Base-by-base conservation (phyloP, 2,329 filamentous ascomycete genomes). In the Dactylellina parvicollis region DNA sequence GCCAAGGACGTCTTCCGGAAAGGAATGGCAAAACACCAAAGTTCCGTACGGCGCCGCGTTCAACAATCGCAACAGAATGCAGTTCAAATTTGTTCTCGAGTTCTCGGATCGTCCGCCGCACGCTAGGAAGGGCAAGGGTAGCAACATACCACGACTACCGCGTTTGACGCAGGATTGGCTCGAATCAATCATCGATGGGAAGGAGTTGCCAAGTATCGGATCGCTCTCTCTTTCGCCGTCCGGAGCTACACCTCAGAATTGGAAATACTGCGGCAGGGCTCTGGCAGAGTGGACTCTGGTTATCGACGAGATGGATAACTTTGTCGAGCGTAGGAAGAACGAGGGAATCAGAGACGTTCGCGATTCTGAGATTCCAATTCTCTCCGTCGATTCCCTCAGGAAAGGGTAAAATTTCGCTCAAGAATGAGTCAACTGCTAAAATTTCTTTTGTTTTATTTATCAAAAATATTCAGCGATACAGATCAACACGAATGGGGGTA, bases 231-330 rank as follows among this genome's bases (percentile, higher is more conserved):
- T 24, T 50, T 64, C 52, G 52, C 54, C 46, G 55, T 56, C 30
- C 32, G 70, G 71, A 5, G 26, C 32, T 34, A 28, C 54, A n/a
- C 57, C 71, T 30, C 59, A 54, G 40, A 75, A 76, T 49, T 77
- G 76, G 7, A 86, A 86, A 52, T 90, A 94, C 79, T 83, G 86
- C 2, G 91, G 91, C 1, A 85, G 90, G 18, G 89, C 91, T 0
- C 83, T 95, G 46, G 90, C 90, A 0, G 91, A 95, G 80, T 95
- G 91, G 91, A 84, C 85, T 18, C 82, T 91, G 16, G 86, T 94
- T 18, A 87, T 92, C 14, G 86, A 86, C 64, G 91, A 95, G 79
- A 92, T 88, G 82, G 92, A 93, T 81, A 91, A 88, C 78, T 95
- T 94, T 80, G 87, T 92, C 30, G 90, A 94, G 69, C 84, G 91